A percentile compares a stretch with the other conserved stretches of the same genome.
These are phyloP conservation scores for Primulina tabacum DNA, from an alignment of 257 asterid species.

Conservation along the genomic window DNA sequence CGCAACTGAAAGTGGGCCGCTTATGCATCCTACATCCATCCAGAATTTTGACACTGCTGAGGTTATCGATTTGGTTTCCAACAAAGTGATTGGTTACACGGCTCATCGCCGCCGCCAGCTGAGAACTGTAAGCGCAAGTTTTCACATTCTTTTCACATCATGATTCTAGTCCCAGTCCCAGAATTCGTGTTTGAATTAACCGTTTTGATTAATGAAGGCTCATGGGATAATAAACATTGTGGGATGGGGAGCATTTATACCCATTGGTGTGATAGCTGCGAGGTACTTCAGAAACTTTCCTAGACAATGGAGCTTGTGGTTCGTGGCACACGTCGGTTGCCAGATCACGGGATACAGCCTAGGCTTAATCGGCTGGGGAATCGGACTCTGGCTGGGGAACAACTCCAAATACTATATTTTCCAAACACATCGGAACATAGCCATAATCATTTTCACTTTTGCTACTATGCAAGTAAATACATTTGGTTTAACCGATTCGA, in stretches of 20 bases:
- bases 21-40: constrained; percentile 39
- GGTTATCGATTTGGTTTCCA: constrained; percentile 36
- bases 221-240: constrained; percentile 61
- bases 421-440: constrained; percentile 37
- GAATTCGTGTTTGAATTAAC: too few species aligned
- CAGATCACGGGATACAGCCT: constrained; percentile 46
- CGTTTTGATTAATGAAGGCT: constrained; percentile 28
- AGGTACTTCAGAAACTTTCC: constrained; percentile 44
- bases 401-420: constrained; percentile 35
- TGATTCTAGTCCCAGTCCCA: too few species aligned
- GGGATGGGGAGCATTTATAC: constrained; percentile 65
- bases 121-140: constrained; percentile 35
- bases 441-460: constrained; percentile 40
- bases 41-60: constrained; percentile 34
- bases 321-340: constrained; percentile 31
- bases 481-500: not conserved
- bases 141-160: too few species aligned
- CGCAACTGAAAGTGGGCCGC: constrained; percentile 24
- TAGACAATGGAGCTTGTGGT: constrained; percentile 12
- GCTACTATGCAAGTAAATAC: constrained; percentile 50
- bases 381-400: constrained; percentile 53
- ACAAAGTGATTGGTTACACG: not conserved
- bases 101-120: constrained; percentile 20
- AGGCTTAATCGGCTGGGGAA: constrained; percentile 44
- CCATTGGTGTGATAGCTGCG: constrained; percentile 50